Percentiles rank a stretch among this genome's conserved stretches.
These are phyloP conservation scores for Periconia digitata DNA, from an alignment of 2,329 filamentous ascomycete genomes.

Conservation along the genomic window DNA sequence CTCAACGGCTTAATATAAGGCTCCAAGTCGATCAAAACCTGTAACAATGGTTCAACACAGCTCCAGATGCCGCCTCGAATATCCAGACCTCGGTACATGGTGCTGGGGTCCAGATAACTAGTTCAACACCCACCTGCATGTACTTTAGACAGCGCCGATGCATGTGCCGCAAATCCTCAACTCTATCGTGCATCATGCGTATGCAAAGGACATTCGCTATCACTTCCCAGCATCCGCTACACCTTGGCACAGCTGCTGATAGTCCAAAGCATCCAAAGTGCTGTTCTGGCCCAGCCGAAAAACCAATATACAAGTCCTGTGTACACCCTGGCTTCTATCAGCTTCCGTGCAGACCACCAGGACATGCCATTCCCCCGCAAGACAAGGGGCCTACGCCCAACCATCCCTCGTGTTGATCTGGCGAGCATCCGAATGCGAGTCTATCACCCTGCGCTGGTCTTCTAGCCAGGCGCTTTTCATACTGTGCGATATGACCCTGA, in stretches of 20 bases:
- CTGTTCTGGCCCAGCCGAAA: constrained; percentile 14
- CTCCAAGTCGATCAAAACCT: neutral
- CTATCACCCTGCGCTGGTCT: constrained; percentile 3
- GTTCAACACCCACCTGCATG: neutral
- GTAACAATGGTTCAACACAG: neutral
- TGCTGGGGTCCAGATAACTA: neutral
- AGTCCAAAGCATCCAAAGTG: constrained; percentile 8
- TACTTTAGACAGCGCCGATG: constrained; percentile 10
- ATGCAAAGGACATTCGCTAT: neutral
- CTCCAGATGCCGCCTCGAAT: neutral
- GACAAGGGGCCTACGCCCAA: constrained; percentile 12
- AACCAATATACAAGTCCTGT: constrained; percentile 8
- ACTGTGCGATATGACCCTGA: constrained; percentile 14
- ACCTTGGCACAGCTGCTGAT: constrained; percentile 17
- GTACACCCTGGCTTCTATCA: constrained; percentile 13
- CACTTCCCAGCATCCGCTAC: neutral
- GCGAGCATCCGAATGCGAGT: neutral
- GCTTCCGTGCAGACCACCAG: constrained; percentile 16
- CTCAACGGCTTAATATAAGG: neutral
- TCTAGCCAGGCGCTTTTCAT: constrained; percentile 15
- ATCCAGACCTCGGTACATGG: neutral
- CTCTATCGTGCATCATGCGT: constrained; percentile 13
- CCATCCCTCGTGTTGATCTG: constrained; percentile 3
- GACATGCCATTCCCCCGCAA: constrained; percentile 7
- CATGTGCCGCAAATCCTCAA: constrained; percentile 11